Base-by-base conservation (phyloP, 768 basidiomycete genomes). In the Podaxis pistillaris region DNA sequence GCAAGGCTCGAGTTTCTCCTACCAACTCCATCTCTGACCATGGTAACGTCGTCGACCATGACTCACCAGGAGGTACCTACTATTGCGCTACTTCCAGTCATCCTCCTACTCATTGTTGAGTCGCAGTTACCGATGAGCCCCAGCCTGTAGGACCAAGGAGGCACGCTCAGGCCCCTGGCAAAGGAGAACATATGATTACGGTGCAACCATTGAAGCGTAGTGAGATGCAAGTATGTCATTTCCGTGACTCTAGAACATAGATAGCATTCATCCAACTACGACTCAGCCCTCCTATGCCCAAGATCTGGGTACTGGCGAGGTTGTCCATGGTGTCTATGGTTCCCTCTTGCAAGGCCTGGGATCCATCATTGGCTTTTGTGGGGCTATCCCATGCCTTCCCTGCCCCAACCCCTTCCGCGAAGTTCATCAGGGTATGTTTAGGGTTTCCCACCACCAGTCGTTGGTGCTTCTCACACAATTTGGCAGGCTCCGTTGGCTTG, bases 211-310 rank as follows among this genome's bases (percentile, higher is more conserved):
- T 94, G 75, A 91, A 87, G 77, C 83, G 85, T 65, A 85, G 81
- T 50, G 93, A 94, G 76, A 94, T 94, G 93, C 93, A 94, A 87
- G 90, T 87, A 44, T 49, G 79, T 68, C 24, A 52, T 38, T 50
- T 5, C 38, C 33, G 24, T 8, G 1, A 7, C 7, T 26, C 44
- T 37, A 13, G 3, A 6, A 15, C 44, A 46, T 7, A 30, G 37
- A 50, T 60, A 5, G 54, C 26, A 63, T 44, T 55, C 4, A 54
- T 49, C 40, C 8, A 41, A 58, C 53, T 24, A 58, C 1, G 11
- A 52, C 44, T 6, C 54, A 97, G 89, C 94, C 91, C 2, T 94
- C 91, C 0, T 97, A 98, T 73, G 86, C 94, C 2, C 94, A 98
- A 75, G 93, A 96, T 73, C 75, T 94, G 47, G 94, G 94, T 47